Base-by-base conservation (phyloP, 179 eudicot species). In the Beta corolliflora region DNA sequence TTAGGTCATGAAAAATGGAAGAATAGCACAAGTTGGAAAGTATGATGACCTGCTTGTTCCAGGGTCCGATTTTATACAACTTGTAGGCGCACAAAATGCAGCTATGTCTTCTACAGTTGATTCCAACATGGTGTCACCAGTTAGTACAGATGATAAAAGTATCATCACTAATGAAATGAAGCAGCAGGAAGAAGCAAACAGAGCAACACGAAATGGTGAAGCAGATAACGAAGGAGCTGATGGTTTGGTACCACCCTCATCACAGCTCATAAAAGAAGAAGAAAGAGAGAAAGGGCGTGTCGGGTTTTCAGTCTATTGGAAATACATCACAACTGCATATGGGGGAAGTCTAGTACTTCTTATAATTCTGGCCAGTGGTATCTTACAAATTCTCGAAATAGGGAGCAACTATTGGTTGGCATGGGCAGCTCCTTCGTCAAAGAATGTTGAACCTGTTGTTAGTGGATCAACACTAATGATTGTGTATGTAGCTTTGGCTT, bases 331-430 rank as follows among this genome's bases (percentile, higher is more conserved):
- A 21, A 64, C 78, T 31, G 23, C 81, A 53, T 63, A 78, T 72
- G 81, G 85, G 55, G 81, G 85, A 52, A 58, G 44, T 64, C 25
- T 73, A 6, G 66, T 78, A 61, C 58, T 66, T 19, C 67, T 82
- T 23, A 46, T 78, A 21, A 25, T 78, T 25, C 8, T 78, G 64
- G 81, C 71, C 19, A 54, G 4, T 8, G 78, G 73, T 5, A 9
- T 73, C 16, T 1, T 45, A 11, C 61, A 7, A 21, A 21, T 54
- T 61, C 81, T 82, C 44, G 31, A 44, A 4, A 48, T 78, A 2
- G 85, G 78, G 60, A 78, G 84, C 67, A 71, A 71, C 44, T 82
- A 50, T 36, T 82, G 84, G 84, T 64, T 72, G 23, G 84, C 84
- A 5, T 82, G 77, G 81, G 84, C 81, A 14, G 44, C 73, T 63